These are phyloP conservation scores for Talaromyces nanjingensis DNA, from an alignment of 495 filamentous ascomycete genomes.

Conservation along the genomic window DNA sequence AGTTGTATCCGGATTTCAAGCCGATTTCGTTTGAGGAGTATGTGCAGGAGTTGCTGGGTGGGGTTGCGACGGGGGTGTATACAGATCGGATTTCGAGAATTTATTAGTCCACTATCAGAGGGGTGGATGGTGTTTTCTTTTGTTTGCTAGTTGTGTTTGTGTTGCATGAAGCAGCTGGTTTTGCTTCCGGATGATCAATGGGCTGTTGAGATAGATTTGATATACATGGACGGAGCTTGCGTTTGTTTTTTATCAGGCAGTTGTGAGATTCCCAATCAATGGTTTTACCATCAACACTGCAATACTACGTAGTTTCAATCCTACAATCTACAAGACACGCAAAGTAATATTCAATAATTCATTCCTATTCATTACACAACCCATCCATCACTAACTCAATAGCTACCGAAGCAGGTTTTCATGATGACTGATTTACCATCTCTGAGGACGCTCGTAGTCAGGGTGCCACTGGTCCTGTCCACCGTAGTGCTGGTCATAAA, in stretches of 20 bases:
- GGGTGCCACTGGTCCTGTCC: slow-evolving; percentile 39
- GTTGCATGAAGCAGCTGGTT: background rate
- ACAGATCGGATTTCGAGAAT: slow-evolving; percentile 26
- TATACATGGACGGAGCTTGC: background rate
- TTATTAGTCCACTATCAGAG: background rate
- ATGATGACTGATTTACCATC: background rate
- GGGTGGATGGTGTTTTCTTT: background rate
- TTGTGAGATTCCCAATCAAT: background rate
- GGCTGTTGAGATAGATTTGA: background rate
- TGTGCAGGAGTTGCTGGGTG: slow-evolving; percentile 31
- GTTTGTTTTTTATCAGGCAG: background rate
- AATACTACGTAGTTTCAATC: too few relatives aligned
- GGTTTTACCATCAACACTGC: too few relatives aligned
- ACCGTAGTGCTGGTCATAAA: slow-evolving; percentile 59
- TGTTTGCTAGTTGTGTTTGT: background rate
- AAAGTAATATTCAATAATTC: background rate
- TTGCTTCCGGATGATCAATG: background rate
- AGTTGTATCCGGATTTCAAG: slow-evolving; percentile 48
- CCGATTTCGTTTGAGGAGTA: slow-evolving; percentile 37
- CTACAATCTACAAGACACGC: too few relatives aligned
- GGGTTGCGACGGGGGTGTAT: slow-evolving; percentile 39
- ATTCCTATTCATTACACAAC: background rate
- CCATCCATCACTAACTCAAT: background rate
- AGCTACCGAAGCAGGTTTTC: background rate
- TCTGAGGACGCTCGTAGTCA: slow-evolving; percentile 25